phyloP scores from a whole-genome alignment of 768 basidiomycete species.

The Leucocoprinus leucothites region DNA sequence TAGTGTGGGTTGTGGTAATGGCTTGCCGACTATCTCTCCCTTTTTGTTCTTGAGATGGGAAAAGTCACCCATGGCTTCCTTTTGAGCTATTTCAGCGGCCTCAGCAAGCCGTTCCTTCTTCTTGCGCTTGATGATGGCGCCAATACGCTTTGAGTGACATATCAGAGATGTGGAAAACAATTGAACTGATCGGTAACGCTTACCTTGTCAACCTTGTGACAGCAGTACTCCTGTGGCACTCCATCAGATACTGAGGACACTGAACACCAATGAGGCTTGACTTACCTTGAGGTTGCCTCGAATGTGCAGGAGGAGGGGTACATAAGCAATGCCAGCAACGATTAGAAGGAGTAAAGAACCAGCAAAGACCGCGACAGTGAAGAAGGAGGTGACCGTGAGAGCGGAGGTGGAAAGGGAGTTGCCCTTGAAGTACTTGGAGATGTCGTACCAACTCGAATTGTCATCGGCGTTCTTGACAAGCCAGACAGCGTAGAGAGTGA shows the following conservation, averaged over 20 bases:
- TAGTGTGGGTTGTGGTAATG: slow-evolving; percentile 90
- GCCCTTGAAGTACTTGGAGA: slow-evolving; percentile 76
- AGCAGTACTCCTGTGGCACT: slow-evolving; percentile 81
- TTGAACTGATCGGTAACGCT: neutral
- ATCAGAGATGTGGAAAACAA: neutral
- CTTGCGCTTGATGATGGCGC: slow-evolving; percentile 88
- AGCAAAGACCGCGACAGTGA: slow-evolving; percentile 85
- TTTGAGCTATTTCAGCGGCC: slow-evolving; percentile 79
- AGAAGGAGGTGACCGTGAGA: slow-evolving; percentile 84
- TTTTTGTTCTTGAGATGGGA: slow-evolving; percentile 93
- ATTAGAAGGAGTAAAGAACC: slow-evolving; percentile 81
- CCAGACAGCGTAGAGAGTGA: slow-evolving; percentile 92
- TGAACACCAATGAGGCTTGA: neutral
- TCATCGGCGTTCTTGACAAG: slow-evolving; percentile 33
- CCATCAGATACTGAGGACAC: slow-evolving; percentile 2
- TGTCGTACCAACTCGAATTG: slow-evolving; percentile 57
- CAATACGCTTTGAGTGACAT: slow-evolving; percentile 65
- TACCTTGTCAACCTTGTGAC: slow-evolving; percentile 98
- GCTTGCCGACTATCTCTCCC: slow-evolving; percentile 76
- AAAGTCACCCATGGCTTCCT: slow-evolving; percentile 88
- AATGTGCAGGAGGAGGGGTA: slow-evolving; percentile 94
- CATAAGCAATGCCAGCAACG: slow-evolving; percentile 81
- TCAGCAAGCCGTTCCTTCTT: slow-evolving; percentile 82
- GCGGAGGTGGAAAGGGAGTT: slow-evolving; percentile 77
- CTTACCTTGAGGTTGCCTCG: slow-evolving; percentile 93